Percentiles rank a stretch among this genome's conserved stretches.
phyloP scores from a whole-genome alignment of 495 filamentous ascomycete genomes.

The Lasiosphaeria miniovina region DNA sequence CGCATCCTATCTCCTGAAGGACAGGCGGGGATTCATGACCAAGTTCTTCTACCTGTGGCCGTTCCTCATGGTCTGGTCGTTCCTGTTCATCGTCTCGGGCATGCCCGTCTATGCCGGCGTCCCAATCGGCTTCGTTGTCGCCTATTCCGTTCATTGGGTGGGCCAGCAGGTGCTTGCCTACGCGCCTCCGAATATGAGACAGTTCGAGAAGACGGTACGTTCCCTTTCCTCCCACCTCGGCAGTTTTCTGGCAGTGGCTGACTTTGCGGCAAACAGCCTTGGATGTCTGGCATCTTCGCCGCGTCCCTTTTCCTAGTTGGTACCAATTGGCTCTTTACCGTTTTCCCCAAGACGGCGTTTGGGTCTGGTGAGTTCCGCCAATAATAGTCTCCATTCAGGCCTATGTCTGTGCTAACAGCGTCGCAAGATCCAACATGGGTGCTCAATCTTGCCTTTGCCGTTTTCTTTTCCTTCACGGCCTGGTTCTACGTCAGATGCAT shows the following conservation, averaged over 20 bases:
- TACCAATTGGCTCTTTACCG: constrained; percentile 65
- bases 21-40: constrained; percentile 68
- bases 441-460: constrained; percentile 68
- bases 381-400: background rate
- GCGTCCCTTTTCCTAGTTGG: constrained; percentile 82
- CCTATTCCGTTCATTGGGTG: constrained; percentile 73
- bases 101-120: constrained; percentile 72
- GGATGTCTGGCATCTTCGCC: constrained; percentile 89
- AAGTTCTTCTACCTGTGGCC: constrained; percentile 93
- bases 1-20: constrained; percentile 58
- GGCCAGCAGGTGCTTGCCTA: constrained; percentile 73
- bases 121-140: constrained; percentile 62
- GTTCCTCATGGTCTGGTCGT: constrained; percentile 66
- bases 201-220: constrained; percentile 81
- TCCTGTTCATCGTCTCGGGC: constrained; percentile 67
- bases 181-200: constrained; percentile 80
- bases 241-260: constrained; percentile 12
- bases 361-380: constrained; percentile 26
- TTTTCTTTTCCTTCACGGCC: constrained; percentile 59
- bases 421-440: constrained; percentile 54
- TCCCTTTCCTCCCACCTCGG: constrained; percentile 1
- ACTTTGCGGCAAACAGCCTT: constrained; percentile 56
- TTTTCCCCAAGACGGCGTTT: constrained; percentile 63
- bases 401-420: background rate
- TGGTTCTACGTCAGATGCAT: constrained; percentile 89